Base-by-base conservation (phyloP, 208 protist species). In the Leptomonas seymouri region DNA sequence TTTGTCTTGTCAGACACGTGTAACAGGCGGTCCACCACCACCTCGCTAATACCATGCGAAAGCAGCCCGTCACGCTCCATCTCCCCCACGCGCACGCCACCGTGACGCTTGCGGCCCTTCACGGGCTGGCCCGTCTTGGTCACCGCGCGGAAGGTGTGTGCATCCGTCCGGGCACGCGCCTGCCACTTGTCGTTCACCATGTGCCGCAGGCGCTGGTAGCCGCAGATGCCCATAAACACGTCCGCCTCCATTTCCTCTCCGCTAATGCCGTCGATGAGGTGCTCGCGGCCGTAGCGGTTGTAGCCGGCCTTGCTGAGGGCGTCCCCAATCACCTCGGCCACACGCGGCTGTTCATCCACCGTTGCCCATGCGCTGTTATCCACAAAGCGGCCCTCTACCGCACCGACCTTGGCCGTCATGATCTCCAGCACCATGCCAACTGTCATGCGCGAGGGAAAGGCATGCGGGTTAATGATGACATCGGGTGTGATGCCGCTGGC, bases 401-500 rank as follows among this genome's bases (percentile, higher is more conserved):
- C 93, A 49, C 92, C 98, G 11, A 95, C 65, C 85, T 99, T 99
- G 30, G 86, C 96, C 0, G 98, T 93, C 88, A 99, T 98, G 63
- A 89, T 95, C 80, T 99, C 99, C 49, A 99, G 84, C 60, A 99
- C 82, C 97, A 99, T 99, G 53, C 99, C 99, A 51, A 99, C 99
- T 15, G 99, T 99, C 99, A 99, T 99, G 78, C 99, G 98, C 8
- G 99, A 99, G 31, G 99, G 99, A 86, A 99, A 99, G 74, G 99
- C 99, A 82, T 99, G 99, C 31, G 99, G 99, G 88, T 99, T 99
- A 84, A 99, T 99, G 80, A 99, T 98, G 56, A 99, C 86, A 81
- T 99, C 99, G 8, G 99, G 99, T 6, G 84, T 95, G 61, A 99
- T 96, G 68, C 99, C 99, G 67, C 66, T 85, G 30, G 97, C 89